Evolutionary conservation across 1,284 basidiomycete genomes (phyloP).

Genomic region (Inonotus obliquus): DNA sequence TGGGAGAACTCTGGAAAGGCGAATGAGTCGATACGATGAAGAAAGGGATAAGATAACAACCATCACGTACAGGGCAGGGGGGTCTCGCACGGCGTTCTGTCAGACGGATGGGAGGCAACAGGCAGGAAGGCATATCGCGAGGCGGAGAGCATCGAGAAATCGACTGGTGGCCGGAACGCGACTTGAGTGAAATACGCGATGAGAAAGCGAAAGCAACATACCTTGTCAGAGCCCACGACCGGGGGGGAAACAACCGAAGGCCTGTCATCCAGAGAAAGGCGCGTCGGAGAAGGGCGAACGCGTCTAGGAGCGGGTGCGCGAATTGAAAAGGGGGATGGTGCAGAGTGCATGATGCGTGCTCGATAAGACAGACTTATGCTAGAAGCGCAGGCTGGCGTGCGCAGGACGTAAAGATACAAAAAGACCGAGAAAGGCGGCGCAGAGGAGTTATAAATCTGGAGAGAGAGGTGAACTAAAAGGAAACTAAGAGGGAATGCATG

Average conservation of each 20-base stretch:
- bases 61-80: conserved; percentile 11
- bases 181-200: neutral
- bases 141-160: conserved; percentile 8
- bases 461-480: conserved; percentile 11
- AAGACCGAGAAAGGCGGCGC: conserved; percentile 2
- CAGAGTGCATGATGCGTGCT: conserved; percentile 15
- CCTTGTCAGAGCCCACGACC: neutral
- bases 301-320: conserved; percentile 30
- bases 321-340: conserved; percentile 6
- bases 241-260: conserved; percentile 18
- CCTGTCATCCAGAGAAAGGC: conserved; percentile 19
- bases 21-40: neutral
- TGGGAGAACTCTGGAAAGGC: conserved; percentile 6
- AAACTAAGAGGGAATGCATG: conserved; percentile 5
- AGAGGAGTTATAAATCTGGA: conserved; percentile 8
- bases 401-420: conserved; percentile 13
- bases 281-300: conserved; percentile 29
- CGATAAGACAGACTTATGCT: conserved; percentile 5
- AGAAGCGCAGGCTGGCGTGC: neutral
- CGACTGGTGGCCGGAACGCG: neutral
- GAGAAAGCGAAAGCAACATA: neutral
- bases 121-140: conserved; percentile 18
- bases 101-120: conserved; percentile 30
- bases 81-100: conserved; percentile 14
- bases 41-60: conserved; percentile 17